phyloP scores from a whole-genome alignment of 208 protist genomes.

The Acanthamoeba healyi region DNA sequence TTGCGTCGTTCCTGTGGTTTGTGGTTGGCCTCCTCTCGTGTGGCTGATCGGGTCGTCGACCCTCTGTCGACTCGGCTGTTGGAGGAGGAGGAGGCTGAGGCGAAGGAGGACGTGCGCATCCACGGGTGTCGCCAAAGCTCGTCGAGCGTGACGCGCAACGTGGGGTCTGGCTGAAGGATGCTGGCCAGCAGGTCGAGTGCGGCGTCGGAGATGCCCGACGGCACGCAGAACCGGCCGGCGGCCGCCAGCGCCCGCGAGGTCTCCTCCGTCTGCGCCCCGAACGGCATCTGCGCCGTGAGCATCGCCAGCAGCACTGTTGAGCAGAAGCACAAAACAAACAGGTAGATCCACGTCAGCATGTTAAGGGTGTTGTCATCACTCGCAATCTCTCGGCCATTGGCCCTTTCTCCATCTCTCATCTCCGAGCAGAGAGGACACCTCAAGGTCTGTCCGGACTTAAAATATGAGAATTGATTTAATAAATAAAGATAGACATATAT shows the following conservation, averaged over 20 bases:
- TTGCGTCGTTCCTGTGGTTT: too few species aligned
- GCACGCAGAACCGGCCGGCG: slow-evolving; percentile 5
- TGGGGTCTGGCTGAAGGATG: slow-evolving; percentile 52
- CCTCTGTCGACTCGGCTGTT: neutral
- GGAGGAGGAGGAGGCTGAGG: too few species aligned
- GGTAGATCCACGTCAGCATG: too few species aligned
- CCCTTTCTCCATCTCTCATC: too few species aligned
- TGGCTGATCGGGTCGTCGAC: neutral
- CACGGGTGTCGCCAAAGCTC: slow-evolving; percentile 45
- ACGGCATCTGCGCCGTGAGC: slow-evolving; percentile 58
- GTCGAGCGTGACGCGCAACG: neutral
- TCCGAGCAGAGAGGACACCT: too few species aligned
- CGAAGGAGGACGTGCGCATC: neutral
- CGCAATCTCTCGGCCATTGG: too few species aligned
- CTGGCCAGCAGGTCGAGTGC: slow-evolving; percentile 1
- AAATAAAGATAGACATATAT: too few species aligned
- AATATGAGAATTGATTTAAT: too few species aligned
- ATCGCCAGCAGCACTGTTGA: slow-evolving; percentile 51
- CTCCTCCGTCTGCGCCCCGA: neutral
- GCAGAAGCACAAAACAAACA: neutral
- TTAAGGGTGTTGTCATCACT: too few species aligned
- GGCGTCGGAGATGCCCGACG: neutral
- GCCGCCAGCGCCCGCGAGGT: neutral
- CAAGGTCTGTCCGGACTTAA: too few species aligned
- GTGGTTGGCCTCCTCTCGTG: neutral